Conservation (phyloP, 768 basidiomycete species). For the Psilocybe tampanensis region DNA sequence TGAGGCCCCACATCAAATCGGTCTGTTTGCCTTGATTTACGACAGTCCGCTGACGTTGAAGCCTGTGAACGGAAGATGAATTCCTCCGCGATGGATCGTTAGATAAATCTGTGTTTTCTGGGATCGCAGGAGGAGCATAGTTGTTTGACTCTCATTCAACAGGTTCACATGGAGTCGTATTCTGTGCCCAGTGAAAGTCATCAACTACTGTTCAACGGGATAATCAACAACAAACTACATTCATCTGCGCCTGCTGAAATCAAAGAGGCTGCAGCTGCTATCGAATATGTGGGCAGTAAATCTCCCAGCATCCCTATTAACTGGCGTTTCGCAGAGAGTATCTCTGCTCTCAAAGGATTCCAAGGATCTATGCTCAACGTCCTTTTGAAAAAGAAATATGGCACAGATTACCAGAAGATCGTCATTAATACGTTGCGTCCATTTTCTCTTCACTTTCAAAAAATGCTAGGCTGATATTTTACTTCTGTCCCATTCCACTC, state of each 20-base stretch:
- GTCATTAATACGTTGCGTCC: conserved; percentile 23
- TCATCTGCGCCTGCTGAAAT: conserved; percentile 4
- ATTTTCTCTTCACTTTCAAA: not conserved
- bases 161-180: not conserved
- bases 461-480: not conserved
- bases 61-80: no score
- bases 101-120: no score
- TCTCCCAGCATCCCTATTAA: conserved; percentile 22
- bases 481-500: not conserved
- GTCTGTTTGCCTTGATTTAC: no score
- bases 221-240: conserved; percentile 9
- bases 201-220: conserved; percentile 11
- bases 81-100: not conserved
- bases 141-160: no score
- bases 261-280: conserved; percentile 3
- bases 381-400: conserved; percentile 24
- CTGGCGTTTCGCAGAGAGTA: conserved; percentile 29
- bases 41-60: no score
- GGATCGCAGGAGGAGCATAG: no score
- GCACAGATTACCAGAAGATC: conserved; percentile 22
- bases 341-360: conserved; percentile 28
- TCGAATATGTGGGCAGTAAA: conserved; percentile 17
- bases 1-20: no score
- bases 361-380: conserved; percentile 28
- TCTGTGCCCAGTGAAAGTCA: conserved; percentile 7